Conservation (phyloP, 1,284 basidiomycete genomes). For the Polyporus tsugae region DNA sequence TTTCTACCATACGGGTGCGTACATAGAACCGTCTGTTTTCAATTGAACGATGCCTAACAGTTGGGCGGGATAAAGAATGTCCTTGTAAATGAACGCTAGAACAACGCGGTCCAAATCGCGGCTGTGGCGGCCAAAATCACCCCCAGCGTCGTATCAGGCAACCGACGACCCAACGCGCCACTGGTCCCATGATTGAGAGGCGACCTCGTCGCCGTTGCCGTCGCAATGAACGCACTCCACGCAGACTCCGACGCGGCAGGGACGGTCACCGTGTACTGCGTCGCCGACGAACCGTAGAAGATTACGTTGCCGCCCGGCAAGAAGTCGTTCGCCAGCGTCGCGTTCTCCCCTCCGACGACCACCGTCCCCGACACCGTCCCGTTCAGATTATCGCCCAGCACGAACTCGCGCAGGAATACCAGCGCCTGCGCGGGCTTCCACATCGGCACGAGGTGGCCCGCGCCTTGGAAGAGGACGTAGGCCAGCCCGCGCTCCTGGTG, state of each 20-base stretch:
- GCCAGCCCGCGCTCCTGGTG: conserved; percentile 45
- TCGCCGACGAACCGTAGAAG: conserved; percentile 34
- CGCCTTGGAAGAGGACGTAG: conserved; percentile 42
- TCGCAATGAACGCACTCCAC: conserved; percentile 52
- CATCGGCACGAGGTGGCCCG: conserved; percentile 43
- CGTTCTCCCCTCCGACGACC: conserved; percentile 60
- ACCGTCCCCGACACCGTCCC: conserved; percentile 37
- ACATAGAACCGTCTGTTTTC: neutral
- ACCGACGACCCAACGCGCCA: neutral
- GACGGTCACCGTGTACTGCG: conserved; percentile 32
- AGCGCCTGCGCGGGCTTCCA: conserved; percentile 44
- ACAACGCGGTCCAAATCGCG: neutral
- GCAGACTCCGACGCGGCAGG: conserved; percentile 55
- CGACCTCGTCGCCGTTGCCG: conserved; percentile 25
- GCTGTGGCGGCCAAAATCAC: neutral
- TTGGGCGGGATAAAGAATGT: neutral
- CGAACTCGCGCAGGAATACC: conserved; percentile 43
- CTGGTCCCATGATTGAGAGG: conserved; percentile 1
- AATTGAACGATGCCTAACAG: neutral
- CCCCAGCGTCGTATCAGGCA: neutral
- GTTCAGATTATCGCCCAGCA: conserved; percentile 41
- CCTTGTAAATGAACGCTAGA: neutral
- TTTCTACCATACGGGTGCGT: neutral
- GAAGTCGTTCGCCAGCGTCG: conserved; percentile 50
- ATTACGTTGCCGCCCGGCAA: conserved; percentile 48